These are phyloP conservation scores for Zymoseptoria brevis DNA, from an alignment of 2,329 filamentous ascomycete species.

Conservation along the genomic window DNA sequence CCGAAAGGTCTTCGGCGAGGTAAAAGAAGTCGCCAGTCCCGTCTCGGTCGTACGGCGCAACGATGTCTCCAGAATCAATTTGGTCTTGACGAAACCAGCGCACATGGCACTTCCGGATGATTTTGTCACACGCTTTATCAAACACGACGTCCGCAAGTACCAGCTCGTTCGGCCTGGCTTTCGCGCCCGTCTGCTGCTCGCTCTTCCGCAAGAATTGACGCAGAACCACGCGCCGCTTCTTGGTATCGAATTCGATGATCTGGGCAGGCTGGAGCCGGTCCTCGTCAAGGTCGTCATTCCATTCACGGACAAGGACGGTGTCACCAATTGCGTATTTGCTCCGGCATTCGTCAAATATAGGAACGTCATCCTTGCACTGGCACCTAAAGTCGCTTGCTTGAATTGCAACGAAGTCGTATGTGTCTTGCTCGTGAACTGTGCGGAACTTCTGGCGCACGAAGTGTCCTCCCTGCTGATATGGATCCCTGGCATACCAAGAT, in stretches of 20 bases:
- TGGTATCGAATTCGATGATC: conserved; percentile 42
- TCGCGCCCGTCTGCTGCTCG: background rate
- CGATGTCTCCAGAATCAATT: conserved; percentile 36
- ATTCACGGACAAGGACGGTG: conserved; percentile 46
- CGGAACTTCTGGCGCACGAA: conserved; percentile 67
- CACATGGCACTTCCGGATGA: conserved; percentile 54
- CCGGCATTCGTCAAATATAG: conserved; percentile 12
- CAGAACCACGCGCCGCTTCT: conserved; percentile 11
- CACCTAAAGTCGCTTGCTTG: conserved; percentile 43
- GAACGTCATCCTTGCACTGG: conserved; percentile 24
- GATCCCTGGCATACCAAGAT: conserved; percentile 47
- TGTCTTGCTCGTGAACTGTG: conserved; percentile 37
- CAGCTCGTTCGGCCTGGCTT: conserved; percentile 48
- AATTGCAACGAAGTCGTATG: conserved; percentile 54
- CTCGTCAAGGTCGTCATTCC: conserved; percentile 16
- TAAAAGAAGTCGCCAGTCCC: conserved; percentile 61
- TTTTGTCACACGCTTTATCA: conserved; percentile 24
- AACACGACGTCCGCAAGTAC: conserved; percentile 46
- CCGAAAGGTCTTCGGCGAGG: conserved; percentile 4
- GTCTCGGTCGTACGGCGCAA: conserved; percentile 55
- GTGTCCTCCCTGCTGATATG: conserved; percentile 41
- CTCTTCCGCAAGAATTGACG: conserved; percentile 7
- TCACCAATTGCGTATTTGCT: conserved; percentile 46
- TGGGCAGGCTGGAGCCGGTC: conserved; percentile 53
- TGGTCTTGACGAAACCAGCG: conserved; percentile 39